Percentiles rank a stretch among this genome's conserved stretches.
Evolutionary conservation across 495 filamentous ascomycete species (phyloP).

Genomic region (Talaromyces liani): DNA sequence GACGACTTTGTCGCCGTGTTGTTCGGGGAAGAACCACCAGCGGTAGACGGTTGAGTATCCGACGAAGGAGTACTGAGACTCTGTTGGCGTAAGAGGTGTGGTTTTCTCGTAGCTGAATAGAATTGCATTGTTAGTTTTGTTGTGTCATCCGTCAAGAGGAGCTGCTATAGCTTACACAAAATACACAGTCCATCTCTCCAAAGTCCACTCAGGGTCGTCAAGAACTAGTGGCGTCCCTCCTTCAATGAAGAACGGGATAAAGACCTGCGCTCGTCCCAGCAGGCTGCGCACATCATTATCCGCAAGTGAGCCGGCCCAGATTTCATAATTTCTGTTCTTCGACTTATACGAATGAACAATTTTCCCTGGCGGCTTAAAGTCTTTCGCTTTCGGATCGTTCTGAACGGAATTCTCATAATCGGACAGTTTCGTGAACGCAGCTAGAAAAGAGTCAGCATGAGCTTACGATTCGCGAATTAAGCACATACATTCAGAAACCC

Average conservation of each 20-base stretch:
- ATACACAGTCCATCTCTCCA: conserved; percentile 82
- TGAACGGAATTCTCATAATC: conserved; percentile 55
- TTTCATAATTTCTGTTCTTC: conserved; percentile 46
- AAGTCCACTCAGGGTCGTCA: conserved; percentile 64
- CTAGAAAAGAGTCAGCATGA: neutral
- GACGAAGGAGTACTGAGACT: conserved; percentile 61
- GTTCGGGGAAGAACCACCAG: conserved; percentile 44
- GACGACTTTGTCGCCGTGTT: conserved; percentile 20
- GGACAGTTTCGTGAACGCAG: conserved; percentile 49
- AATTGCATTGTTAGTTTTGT: neutral
- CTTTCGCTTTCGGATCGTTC: conserved; percentile 39
- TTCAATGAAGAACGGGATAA: conserved; percentile 86
- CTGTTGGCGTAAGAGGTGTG: conserved; percentile 33
- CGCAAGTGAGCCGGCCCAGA: conserved; percentile 52
- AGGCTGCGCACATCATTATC: conserved; percentile 55
- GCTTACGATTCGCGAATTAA: neutral
- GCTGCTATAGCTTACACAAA: conserved; percentile 41
- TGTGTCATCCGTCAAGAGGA: neutral
- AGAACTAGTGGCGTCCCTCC: conserved; percentile 67
- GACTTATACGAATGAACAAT: conserved; percentile 43
- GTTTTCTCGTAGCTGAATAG: conserved; percentile 56
- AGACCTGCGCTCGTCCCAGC: conserved; percentile 70
- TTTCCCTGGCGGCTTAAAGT: conserved; percentile 56
- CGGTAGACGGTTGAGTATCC: conserved; percentile 87
- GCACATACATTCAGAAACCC: conserved; percentile 54